Evolutionary conservation across 2,329 filamentous ascomycete genomes (phyloP).

Genomic region (Penicillium sp.): DNA sequence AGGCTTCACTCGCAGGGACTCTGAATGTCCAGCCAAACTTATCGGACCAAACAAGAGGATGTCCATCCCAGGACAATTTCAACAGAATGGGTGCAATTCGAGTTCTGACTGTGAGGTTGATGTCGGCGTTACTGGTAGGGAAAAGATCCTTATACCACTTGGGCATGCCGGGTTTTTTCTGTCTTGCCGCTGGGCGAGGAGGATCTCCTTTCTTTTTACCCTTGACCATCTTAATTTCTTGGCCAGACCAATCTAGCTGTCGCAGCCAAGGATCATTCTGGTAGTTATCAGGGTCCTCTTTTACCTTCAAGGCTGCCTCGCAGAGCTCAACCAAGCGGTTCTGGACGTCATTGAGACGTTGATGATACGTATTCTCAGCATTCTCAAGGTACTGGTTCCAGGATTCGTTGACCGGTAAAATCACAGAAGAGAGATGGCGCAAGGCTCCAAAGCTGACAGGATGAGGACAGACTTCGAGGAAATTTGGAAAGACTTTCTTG

Average conservation of each 20-base stretch:
- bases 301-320: constrained; percentile 71
- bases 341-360: constrained; percentile 71
- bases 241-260: constrained; percentile 93
- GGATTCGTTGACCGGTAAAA: constrained; percentile 79
- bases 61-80: constrained; percentile 79
- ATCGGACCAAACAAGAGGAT: constrained; percentile 90
- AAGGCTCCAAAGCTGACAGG: constrained; percentile 95
- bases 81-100: constrained; percentile 82
- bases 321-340: constrained; percentile 69
- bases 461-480: constrained; percentile 85
- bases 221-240: constrained; percentile 87
- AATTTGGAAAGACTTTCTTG: constrained; percentile 85
- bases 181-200: constrained; percentile 70
- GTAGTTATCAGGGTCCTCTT: constrained; percentile 65
- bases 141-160: constrained; percentile 96
- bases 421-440: constrained; percentile 87
- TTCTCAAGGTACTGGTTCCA: constrained; percentile 84
- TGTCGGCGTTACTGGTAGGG: constrained; percentile 58
- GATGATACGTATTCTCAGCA: constrained; percentile 78
- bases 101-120: constrained; percentile 79
- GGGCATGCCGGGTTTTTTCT: constrained; percentile 94
- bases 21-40: constrained; percentile 90
- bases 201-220: constrained; percentile 82
- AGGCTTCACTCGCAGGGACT: constrained; percentile 60
- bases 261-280: constrained; percentile 81